Conservation (phyloP, 139 green algal species). For the Auxenochlorella pyrenoidosa region DNA sequence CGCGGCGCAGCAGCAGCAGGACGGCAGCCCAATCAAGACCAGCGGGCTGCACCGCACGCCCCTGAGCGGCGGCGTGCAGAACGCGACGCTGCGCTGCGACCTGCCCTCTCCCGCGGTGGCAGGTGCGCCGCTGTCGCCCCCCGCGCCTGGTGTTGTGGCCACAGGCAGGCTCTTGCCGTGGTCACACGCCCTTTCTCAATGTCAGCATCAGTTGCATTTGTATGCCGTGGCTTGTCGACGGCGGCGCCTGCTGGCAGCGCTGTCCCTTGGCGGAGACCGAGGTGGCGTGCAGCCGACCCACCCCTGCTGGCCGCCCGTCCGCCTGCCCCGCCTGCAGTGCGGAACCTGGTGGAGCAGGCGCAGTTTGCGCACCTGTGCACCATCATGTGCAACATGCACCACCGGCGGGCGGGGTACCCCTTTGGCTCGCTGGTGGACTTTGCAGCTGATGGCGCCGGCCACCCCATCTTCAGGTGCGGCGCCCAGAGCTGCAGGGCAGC, state of each 20-base stretch:
- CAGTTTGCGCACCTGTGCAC: constrained; percentile 95
- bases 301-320: too few relatives aligned
- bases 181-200: not conserved
- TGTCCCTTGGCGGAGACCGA: too few relatives aligned
- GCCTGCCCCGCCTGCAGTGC: constrained; percentile 48
- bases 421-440: constrained; percentile 99
- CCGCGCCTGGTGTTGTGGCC: too few relatives aligned
- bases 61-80: constrained; percentile 88
- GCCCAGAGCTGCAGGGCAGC: not conserved
- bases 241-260: not conserved
- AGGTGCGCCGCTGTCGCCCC: constrained; percentile 13
- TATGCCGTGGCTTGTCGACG: not conserved
- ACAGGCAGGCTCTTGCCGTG: too few relatives aligned
- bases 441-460: constrained; percentile 89
- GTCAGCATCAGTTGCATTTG: too few relatives aligned
- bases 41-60: constrained; percentile 78
- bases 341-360: constrained; percentile 91
- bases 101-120: constrained; percentile 88
- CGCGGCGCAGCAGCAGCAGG: constrained; percentile 7
- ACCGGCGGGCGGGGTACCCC: constrained; percentile 93
- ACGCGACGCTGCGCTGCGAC: constrained; percentile 84
- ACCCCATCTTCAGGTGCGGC: constrained; percentile 85
- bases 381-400: constrained; percentile 98
- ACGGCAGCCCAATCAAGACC: constrained; percentile 45
- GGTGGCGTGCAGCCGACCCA: too few relatives aligned